phyloP scores from a whole-genome alignment of 306 rosid genomes.

The Prunus campanulata region DNA sequence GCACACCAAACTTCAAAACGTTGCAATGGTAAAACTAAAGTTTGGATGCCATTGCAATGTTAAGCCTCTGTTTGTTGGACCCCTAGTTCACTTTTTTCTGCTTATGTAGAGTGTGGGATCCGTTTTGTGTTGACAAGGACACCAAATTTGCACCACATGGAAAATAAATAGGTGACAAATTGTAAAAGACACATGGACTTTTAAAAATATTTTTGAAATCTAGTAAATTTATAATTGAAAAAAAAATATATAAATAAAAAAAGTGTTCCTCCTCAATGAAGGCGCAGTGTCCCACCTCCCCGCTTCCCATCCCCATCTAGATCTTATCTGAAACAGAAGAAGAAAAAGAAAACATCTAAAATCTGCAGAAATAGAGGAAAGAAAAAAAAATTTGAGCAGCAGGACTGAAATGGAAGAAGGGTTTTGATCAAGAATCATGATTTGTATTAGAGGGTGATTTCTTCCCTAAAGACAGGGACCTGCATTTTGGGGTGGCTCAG shows the following conservation, averaged over 20 bases:
- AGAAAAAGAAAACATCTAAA: too few species aligned
- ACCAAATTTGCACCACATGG: neutral
- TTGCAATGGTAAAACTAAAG: neutral
- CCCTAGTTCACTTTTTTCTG: neutral
- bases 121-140: neutral
- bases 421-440: too few species aligned
- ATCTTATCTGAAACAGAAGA: too few species aligned
- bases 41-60: neutral
- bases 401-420: too few species aligned
- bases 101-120: neutral
- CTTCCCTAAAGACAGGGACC: too few species aligned
- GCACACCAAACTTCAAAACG: neutral
- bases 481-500: too few species aligned
- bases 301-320: neutral
- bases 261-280: neutral
- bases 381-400: too few species aligned
- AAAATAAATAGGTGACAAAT: neutral
- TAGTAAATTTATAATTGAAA: neutral
- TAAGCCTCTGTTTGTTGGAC: neutral
- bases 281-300: neutral
- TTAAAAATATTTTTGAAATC: neutral
- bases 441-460: too few species aligned
- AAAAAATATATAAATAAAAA: neutral
- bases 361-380: too few species aligned
- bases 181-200: neutral